phyloP scores from a whole-genome alignment of 345 rosid species.

The Anacardium occidentale region DNA sequence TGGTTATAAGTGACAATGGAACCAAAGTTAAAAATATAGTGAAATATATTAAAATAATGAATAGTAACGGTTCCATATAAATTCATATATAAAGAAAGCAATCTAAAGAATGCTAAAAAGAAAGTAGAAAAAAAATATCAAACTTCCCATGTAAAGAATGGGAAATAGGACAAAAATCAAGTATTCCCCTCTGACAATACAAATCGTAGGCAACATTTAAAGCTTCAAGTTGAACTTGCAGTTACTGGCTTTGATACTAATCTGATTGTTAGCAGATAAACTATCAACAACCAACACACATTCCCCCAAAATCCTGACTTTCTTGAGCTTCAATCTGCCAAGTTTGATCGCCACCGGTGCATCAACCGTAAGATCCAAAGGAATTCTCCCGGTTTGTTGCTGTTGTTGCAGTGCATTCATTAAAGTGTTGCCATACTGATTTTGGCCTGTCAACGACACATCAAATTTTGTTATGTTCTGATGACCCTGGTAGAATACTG shows the following conservation, averaged over 20 bases:
- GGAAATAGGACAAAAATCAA: background rate
- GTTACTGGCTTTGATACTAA: conserved; percentile 71
- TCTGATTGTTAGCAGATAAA: conserved; percentile 49
- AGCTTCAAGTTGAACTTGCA: conserved; percentile 67
- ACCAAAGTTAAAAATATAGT: background rate
- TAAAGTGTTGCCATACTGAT: conserved; percentile 56
- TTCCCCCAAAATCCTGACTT: conserved; percentile 59
- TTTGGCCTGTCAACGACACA: conserved; percentile 54
- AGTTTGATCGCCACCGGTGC: conserved; percentile 73
- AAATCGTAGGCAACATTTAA: conserved; percentile 18
- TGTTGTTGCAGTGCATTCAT: conserved; percentile 75
- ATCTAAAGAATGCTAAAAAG: no score
- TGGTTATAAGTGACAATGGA: no score
- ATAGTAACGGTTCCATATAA: background rate
- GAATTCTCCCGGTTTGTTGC: conserved; percentile 79
- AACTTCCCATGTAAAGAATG: background rate
- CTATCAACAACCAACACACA: conserved; percentile 77
- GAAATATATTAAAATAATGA: no score
- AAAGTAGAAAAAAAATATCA: background rate
- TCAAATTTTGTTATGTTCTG: conserved; percentile 63
- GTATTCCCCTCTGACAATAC: background rate
- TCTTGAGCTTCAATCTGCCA: conserved; percentile 65
- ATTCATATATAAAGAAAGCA: background rate
- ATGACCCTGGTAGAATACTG: conserved; percentile 83
- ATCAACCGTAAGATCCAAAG: conserved; percentile 62